A percentile compares a stretch with the other conserved stretches of the same genome.
These are phyloP conservation scores for Chrysanthemum lavandulifolium DNA, from an alignment of 129 eudicot species.

Conservation along the genomic window DNA sequence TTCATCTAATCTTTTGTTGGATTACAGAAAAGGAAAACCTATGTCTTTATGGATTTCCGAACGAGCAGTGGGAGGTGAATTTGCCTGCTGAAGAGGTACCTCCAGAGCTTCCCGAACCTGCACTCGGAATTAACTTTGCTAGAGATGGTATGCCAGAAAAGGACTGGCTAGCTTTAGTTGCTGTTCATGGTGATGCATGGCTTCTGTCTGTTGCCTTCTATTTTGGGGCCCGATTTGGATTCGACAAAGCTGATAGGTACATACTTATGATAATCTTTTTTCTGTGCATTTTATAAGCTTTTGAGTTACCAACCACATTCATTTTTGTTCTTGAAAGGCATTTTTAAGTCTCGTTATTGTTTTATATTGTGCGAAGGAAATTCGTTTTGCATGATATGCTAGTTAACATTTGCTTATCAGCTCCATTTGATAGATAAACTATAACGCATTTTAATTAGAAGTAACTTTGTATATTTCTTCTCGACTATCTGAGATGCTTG, in stretches of 20 bases:
- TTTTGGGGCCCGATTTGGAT: slow-evolving; percentile 65
- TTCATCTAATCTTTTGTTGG: slow-evolving; percentile 5
- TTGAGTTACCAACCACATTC: background rate
- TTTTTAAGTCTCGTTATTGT: background rate
- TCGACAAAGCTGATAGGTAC: slow-evolving; percentile 70
- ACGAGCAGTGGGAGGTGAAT: slow-evolving; percentile 65
- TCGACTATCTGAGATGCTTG: background rate
- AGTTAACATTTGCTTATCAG: background rate
- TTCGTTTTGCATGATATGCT: background rate
- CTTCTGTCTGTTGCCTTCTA: slow-evolving; percentile 61
- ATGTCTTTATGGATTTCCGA: slow-evolving; percentile 63
- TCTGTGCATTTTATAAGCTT: background rate
- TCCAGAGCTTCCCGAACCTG: slow-evolving; percentile 77
- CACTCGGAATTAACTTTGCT: slow-evolving; percentile 64
- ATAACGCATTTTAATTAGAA: background rate
- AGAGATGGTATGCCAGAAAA: slow-evolving; percentile 72
- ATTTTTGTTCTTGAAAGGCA: no score
- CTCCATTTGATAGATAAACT: background rate
- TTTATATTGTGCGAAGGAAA: background rate
- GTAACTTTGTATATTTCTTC: background rate
- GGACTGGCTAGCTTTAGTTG: slow-evolving; percentile 69
- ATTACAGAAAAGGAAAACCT: slow-evolving; percentile 61
- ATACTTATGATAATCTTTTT: slow-evolving; percentile 3
- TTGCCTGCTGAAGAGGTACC: slow-evolving; percentile 70
- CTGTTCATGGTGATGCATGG: slow-evolving; percentile 79